These are phyloP conservation scores for Cinchona pubescens DNA, from an alignment of 257 asterid species.

Conservation along the genomic window DNA sequence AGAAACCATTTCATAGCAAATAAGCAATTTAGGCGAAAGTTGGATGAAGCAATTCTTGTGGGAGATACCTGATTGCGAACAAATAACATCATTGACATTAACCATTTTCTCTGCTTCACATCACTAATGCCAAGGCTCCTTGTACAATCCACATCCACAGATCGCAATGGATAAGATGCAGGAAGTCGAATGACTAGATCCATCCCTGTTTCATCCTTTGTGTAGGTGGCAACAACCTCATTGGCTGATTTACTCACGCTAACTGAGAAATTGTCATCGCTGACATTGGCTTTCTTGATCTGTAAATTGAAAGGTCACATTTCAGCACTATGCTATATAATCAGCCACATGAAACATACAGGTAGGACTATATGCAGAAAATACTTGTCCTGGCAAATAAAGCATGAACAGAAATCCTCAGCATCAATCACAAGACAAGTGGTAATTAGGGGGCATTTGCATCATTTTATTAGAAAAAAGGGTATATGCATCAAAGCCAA, in stretches of 20 bases:
- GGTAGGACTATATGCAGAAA: neutral
- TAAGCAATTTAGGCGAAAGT: neutral
- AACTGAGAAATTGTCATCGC: constrained; percentile 83
- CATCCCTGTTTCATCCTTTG: constrained; percentile 96
- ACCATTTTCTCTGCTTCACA: constrained; percentile 89
- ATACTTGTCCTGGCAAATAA: neutral
- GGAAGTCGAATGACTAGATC: constrained; percentile 96
- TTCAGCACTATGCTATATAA: neutral
- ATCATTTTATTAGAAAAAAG: neutral
- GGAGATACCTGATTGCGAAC: constrained; percentile 85
- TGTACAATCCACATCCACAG: constrained; percentile 89
- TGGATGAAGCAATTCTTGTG: neutral
- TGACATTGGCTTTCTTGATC: constrained; percentile 78
- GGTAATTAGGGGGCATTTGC: neutral
- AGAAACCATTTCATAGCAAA: neutral
- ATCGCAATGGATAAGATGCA: constrained; percentile 84
- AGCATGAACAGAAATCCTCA: neutral
- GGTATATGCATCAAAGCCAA: neutral
- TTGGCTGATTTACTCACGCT: constrained; percentile 91
- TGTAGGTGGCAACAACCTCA: constrained; percentile 96
- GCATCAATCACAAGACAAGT: neutral
- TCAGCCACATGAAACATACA: neutral
- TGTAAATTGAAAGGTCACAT: constrained; percentile 36
- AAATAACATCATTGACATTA: constrained; percentile 88
- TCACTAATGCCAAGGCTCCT: constrained; percentile 94